Evolutionary conservation across 768 basidiomycete species (phyloP).

Genomic region (Boletus bicolor): DNA sequence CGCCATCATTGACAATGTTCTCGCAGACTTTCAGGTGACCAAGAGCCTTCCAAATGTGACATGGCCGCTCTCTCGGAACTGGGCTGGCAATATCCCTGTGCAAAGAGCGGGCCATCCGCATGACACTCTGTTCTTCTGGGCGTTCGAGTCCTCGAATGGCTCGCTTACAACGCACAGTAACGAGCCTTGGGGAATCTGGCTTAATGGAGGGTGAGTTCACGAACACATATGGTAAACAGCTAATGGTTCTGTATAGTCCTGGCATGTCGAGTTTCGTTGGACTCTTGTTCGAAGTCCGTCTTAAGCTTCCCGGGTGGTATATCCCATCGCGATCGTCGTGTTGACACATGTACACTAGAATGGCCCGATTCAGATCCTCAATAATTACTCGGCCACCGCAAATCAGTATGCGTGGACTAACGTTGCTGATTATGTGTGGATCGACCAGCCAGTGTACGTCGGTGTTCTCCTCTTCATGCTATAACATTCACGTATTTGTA

Average conservation of each 20-base stretch:
- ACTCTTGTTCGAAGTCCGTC: constrained; percentile 54
- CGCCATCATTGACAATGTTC: constrained; percentile 26
- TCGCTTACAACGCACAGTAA: constrained; percentile 45
- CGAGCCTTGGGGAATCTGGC: constrained; percentile 70
- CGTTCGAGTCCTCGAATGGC: constrained; percentile 52
- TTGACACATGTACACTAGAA: constrained; percentile 40
- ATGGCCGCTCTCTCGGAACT: constrained; percentile 47
- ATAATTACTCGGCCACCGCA: constrained; percentile 43
- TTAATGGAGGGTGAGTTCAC: constrained; percentile 59
- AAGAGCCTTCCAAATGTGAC: constrained; percentile 56
- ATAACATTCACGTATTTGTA: background rate
- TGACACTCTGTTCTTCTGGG: constrained; percentile 65
- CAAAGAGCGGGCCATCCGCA: constrained; percentile 57
- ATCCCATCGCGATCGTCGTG: background rate
- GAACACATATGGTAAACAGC: background rate
- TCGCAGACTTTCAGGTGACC: constrained; percentile 57
- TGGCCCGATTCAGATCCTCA: constrained; percentile 57
- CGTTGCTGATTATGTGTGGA: constrained; percentile 43
- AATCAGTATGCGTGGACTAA: constrained; percentile 58
- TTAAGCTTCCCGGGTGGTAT: too few species aligned
- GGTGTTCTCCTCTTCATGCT: background rate
- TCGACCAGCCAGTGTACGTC: constrained; percentile 38
- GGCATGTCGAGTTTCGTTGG: constrained; percentile 66
- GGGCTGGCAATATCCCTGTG: constrained; percentile 63
- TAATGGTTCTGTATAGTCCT: constrained; percentile 37